Base-by-base conservation (phyloP, 495 filamentous ascomycete genomes). In the Trypethelium eluteriae region DNA sequence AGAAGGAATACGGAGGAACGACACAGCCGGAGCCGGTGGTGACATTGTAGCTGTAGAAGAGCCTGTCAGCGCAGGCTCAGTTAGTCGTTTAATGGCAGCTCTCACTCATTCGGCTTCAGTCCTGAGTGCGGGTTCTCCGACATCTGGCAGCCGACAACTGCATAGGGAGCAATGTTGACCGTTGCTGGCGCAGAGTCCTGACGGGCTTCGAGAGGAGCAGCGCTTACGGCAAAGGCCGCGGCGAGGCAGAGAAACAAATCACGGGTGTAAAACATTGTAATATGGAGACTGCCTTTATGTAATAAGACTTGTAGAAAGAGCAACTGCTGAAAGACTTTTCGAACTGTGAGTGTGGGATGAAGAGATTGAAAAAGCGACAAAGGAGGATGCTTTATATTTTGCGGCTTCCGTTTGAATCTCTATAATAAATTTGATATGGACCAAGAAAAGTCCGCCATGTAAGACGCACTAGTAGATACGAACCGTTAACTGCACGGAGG, bases 171-270 rank as follows among this genome's bases (percentile, higher is more conserved):
- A 59, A 59, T n/a, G 53, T 59, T 59, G 53, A 59, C 53, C 36
- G 53, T 59, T 59, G 53, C 53, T 59, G 53, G 53, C 25, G 53
- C 53, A 59, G 53, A 59, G 53, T 59, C 53, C 53, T 59, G 53
- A 36, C 53, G 53, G 32, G 53, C 53, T 14, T 59, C 53, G 36
- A 59, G 53, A 36, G 53, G 53, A 59, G 53, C 53, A 59, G 53
- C 53, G 32, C 53, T 59, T 2, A 59, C 53, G 53, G 53, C 18
- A 59, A 59, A 59, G 53, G 53, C 53, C 32, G 53, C 53, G 53
- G 53, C 53, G 32, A 59, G 53, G 53, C 53, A 59, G 53, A 59
- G 10, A 59, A 59, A 7, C n/a, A 59, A 2, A 35, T 59, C 32
- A 36, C 53, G n/a, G 36, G 53, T 36, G 32, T 36, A 4, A 32